These are phyloP conservation scores for Litsea cubeba DNA, from an alignment of 164 flowering plant genomes.

Conservation along the genomic window DNA sequence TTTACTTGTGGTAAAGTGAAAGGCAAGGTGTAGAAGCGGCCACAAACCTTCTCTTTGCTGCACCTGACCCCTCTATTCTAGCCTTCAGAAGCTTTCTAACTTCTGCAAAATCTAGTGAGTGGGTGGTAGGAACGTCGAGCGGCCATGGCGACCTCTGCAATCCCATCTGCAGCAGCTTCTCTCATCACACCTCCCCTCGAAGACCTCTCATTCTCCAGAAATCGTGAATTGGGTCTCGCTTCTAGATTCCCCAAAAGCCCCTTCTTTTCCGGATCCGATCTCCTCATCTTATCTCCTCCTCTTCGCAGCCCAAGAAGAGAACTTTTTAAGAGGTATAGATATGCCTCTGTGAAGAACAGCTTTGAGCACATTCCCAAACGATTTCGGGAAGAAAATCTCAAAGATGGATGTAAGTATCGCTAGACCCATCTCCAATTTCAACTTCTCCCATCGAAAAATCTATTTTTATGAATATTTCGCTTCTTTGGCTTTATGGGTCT, in stretches of 20 bases:
- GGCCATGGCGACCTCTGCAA: conserved; percentile 44
- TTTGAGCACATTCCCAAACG: conserved; percentile 66
- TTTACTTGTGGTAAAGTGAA: not conserved
- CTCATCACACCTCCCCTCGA: conserved; percentile 8
- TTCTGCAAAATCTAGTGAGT: not conserved
- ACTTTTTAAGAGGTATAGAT: conserved; percentile 21
- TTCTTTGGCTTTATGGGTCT: not conserved
- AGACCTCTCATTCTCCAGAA: conserved; percentile 2
- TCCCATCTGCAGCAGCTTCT: conserved; percentile 30
- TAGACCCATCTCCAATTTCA: not conserved
- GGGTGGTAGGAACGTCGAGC: not conserved
- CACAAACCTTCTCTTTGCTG: not conserved
- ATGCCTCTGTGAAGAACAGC: conserved; percentile 26
- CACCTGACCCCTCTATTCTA: not conserved
- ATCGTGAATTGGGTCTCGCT: conserved; percentile 13
- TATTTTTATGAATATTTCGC: not conserved
- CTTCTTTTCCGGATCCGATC: conserved; percentile 26
- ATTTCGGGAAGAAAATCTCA: conserved; percentile 75
- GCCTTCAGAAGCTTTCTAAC: not conserved
- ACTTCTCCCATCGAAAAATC: not conserved
- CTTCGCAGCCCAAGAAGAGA: conserved; percentile 1
- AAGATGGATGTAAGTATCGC: conserved; percentile 64
- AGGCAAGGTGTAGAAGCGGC: not conserved
- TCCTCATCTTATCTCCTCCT: conserved; percentile 15
- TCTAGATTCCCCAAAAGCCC: conserved; percentile 28